These are phyloP conservation scores for Tremella mesenterica DNA, from an alignment of 768 basidiomycete species.

Conservation along the genomic window DNA sequence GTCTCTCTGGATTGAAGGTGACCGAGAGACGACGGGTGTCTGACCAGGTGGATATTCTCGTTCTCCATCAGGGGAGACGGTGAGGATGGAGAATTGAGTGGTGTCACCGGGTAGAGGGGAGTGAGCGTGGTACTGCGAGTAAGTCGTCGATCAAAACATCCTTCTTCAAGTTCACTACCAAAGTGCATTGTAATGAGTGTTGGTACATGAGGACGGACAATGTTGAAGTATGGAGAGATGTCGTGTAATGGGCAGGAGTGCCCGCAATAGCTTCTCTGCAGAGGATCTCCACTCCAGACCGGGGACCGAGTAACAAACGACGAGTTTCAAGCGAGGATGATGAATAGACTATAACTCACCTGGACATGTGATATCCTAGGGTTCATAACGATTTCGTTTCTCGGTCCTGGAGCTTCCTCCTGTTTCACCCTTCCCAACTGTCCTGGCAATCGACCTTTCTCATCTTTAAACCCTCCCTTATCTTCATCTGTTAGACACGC, in stretches of 20 bases:
- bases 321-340: neutral
- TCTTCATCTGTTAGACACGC: constrained; percentile 4
- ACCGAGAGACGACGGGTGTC: constrained; percentile 17
- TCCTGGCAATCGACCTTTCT: constrained; percentile 27
- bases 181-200: constrained; percentile 17
- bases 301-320: constrained; percentile 6
- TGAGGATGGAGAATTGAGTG: no score
- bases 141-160: no score
- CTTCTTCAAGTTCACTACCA: constrained; percentile 16
- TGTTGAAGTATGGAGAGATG: no score
- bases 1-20: constrained; percentile 8
- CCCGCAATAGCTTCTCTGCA: no score
- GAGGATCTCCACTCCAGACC: no score
- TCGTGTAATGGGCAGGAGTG: no score
- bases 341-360: constrained; percentile 17
- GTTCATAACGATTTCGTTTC: constrained; percentile 37
- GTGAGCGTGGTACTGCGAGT: no score
- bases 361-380: constrained; percentile 32
- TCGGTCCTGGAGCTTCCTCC: constrained; percentile 35
- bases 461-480: constrained; percentile 22
- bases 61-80: constrained; percentile 39
- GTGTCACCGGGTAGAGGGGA: no score
- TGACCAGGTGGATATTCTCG: constrained; percentile 36
- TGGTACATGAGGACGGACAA: no score
- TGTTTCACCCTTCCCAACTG: constrained; percentile 28